Evolutionary conservation across 2,329 filamentous ascomycete genomes (phyloP), one percentile per base, ranked within the genome.

Genomic region (Rugonectria rugulosa): DNA sequence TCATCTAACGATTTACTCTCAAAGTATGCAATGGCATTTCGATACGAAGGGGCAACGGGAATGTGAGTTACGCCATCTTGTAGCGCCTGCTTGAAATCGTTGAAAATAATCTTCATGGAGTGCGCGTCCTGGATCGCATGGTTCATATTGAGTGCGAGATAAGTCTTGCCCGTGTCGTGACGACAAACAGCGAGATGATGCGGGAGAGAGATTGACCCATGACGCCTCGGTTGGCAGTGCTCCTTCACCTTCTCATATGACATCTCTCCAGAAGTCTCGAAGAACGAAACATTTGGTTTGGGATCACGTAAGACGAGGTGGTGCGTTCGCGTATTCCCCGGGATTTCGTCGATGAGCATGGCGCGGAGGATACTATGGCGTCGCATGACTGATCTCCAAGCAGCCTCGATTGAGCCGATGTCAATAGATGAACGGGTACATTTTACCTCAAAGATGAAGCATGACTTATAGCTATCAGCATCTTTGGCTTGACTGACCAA

Each of bases 401-500:
- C 60, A 24, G 40, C 8, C 38, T 53, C 12, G 6, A 63, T 23
- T 2, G 42, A 41, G 3, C 6, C 14, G n/a, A 38, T 17, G 14
- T 56, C 42, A 6, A 59, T 47, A 5, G 56, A 60, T 8, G 29
- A 32, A 14, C 5, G n/a, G n/a, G n/a, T n/a, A n/a, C n/a, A n/a
- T n/a, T n/a, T 11, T 5, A 32, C 12, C 29, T 32, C 7, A 14
- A 32, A 32, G 6, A 47, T 41, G 9, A 10, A 26, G 27, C 19
- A 57, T 6, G 41, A 6, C 26, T 47, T 31, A 20, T 59, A 59
- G 2, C 12, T 52, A 7, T 17, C 34, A 7, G 48, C 8, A 7
- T 56, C 47, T 43, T 56, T 59, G 15, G 52, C 38, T 27, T 59
- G 56, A 2, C 52, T 43, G 27, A 59, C 45, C 11, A 62, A 36